Evolutionary conservation across 169 alveolate genomes (phyloP), one percentile per base, ranked within the genome.

Genomic region (Eimeria zaria): DNA sequence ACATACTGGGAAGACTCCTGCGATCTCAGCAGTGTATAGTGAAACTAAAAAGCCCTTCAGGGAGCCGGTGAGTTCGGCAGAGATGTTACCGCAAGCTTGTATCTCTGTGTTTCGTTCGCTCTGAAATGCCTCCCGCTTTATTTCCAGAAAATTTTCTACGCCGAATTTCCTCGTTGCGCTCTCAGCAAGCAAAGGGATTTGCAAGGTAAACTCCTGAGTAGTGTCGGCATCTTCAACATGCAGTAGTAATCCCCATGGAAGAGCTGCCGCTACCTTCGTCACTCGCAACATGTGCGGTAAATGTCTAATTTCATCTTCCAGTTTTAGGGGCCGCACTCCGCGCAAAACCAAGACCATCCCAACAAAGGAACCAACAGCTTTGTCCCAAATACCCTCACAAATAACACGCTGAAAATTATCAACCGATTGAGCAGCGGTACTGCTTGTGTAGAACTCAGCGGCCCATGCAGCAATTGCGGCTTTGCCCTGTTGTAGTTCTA

Each of bases 41-140:
- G 90, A 73, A 51, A 53, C 41, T 4, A 73, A 71, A 27, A 81
- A 22, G 12, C 90, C 90, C 73, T 81, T 81, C 27, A 51, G 90
- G 18, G 46, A 1, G 9, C 51, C 73, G 16, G 33, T 53, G 51
- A 30, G 22, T 18, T 24, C 33, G 12, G 90, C 73, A 1, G 71
- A 53, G 0, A 9, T 48, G 46, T 51, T 46, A 14, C 71, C 8
- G 36, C 44, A 76, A 6, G 87, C 87, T 24, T 76, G 87, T n/a
- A n/a, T n/a, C n/a, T 62, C 22, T 1, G 87, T 62, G 12, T 44
- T 41, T 24, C 41, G 4, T 41, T 76, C 87, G 64, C 44, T 62
- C 36, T 36, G 7, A 11, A 22, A 39, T 41, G 58, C 87, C 62
- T 41, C 8, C 11, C 9, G 41, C 12, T 76, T 51, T 41, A 36